Evolutionary conservation across 2,329 filamentous ascomycete genomes (phyloP), one percentile per base, ranked within the genome.

Genomic region (Venturia effusa): DNA sequence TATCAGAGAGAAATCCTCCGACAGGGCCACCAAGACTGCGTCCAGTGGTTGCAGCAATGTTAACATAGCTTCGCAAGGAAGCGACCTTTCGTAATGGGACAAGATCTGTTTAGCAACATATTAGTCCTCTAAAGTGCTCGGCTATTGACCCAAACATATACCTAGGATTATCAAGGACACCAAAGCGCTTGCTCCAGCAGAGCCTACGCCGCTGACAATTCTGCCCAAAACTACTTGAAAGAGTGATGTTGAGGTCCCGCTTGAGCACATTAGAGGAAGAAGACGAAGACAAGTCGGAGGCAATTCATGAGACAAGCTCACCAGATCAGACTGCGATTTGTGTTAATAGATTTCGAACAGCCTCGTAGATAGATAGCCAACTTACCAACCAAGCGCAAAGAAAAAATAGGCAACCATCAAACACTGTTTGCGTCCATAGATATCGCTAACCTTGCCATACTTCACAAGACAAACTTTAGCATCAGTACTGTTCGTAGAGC

Each of bases 1-100:
- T 79, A 67, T 88, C 84, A 0, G 84, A 81, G 1, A 88, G 71
- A 69, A 78, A 82, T 1, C 86, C 86, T 0, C 86, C 86, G 0
- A 87, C 64, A 0, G 82, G 80, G 1, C 81, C 82, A 39, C 82
- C 82, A 27, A 79, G 72, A 64, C 77, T 79, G 13, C 80, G 73
- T 13, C 80, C 81, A 0, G 78, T 75, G 0, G 80, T 83, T 66
- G 77, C 76, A 19, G 78, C 72, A 17, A 83, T 73, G 63, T 83
- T 83, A 54, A 83, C 76, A 69, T 82, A 83, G 34, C 78, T 76
- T 55, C 81, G 71, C 73, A 78, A 79, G 0, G 72, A 71, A 0
- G 80, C 81, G 0, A 82, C 74, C 15, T 82, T 79, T 11, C 77
- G 73, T 1, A 78, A 71, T 0, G 80, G 78, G 4, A 82, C 78